Evolutionary conservation across 176 grass and related monocot genomes (phyloP), one percentile per base, ranked within the genome.

Genomic region (Zizania latifolia): DNA sequence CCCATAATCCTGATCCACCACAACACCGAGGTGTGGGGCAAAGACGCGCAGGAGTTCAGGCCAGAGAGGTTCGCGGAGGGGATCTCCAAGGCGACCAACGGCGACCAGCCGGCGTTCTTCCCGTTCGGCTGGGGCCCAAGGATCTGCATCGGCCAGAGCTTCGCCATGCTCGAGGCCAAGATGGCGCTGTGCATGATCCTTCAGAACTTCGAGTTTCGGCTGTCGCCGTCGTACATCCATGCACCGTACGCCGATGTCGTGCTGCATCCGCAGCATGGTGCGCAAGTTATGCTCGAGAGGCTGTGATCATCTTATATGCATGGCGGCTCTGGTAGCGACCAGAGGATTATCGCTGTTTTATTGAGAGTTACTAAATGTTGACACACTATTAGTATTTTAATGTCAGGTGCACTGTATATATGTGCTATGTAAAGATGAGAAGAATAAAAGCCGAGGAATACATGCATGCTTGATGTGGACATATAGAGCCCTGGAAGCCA

Each of bases 111-210:
- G 1, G 59, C 74, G 0, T 97, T 80, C 73, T 85, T 97, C 77
- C 88, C 93, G 0, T 97, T 97, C 2, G 90, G 90, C 0, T 86
- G 88, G 85, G 93, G 93, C 0, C 90, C 85, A 2, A 79, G 88
- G 58, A 89, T 93, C 11, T 97, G 93, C 34, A 86, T 93, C 7
- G 90, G 93, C 0, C 94, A 97, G 55, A 93, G 75, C 83, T 97
- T 97, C 17, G 81, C 88, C 0, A 31, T 89, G 81, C 45, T 97
- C 8, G 90, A 97, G 40, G 90, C 88, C 12, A 97, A 97, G 74
- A 64, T 91, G 88, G 88, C 83, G 0, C 16, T 97, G 2, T 73
- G 81, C 74, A 51, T 81, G 78, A 91, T 97, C 29, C 81, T 97
- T 36, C 90, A 87, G 1, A 65, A 74, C 19, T 93, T 93, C 10